Evolutionary conservation across 2,329 filamentous ascomycete species (phyloP).

Genomic region (Bimuria novae-zelandiae): DNA sequence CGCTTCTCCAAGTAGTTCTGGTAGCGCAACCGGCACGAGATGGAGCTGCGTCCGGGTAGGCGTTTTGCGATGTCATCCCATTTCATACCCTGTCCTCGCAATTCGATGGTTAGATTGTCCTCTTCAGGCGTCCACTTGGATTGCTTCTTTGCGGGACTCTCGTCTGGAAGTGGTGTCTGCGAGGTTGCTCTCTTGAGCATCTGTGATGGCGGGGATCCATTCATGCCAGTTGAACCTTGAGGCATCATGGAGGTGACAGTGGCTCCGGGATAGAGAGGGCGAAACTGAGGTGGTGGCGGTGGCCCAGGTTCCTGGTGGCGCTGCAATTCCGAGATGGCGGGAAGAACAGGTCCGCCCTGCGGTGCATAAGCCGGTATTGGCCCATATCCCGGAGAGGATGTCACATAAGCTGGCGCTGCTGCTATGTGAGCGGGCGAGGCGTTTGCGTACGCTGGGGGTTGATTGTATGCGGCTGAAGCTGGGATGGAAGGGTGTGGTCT

Average conservation of each 20-base stretch:
- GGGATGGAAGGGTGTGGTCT: conserved; percentile 35
- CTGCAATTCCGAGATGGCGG: conserved; percentile 45
- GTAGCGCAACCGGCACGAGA: conserved; percentile 92
- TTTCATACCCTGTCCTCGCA: conserved; percentile 91
- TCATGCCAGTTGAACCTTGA: conserved; percentile 30
- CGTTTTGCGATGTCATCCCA: conserved; percentile 98
- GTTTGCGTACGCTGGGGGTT: conserved; percentile 38
- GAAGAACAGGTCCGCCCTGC: conserved; percentile 43
- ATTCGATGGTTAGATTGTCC: conserved; percentile 89
- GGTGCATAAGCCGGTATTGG: conserved; percentile 30
- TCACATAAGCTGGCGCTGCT: conserved; percentile 38
- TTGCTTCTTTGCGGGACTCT: conserved; percentile 58
- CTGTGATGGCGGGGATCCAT: conserved; percentile 39
- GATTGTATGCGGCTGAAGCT: conserved; percentile 43
- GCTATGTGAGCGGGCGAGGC: conserved; percentile 37
- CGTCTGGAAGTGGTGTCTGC: conserved; percentile 42
- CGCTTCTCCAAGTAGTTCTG: conserved; percentile 95
- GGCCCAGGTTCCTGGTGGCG: conserved; percentile 46
- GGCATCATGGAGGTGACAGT: conserved; percentile 43
- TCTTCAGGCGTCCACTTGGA: conserved; percentile 97
- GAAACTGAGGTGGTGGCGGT: conserved; percentile 39
- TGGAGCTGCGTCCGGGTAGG: conserved; percentile 86
- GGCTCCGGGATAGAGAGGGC: conserved; percentile 44
- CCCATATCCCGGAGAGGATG: conserved; percentile 35
- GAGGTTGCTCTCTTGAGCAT: conserved; percentile 45